Percentiles rank a stretch among this genome's conserved stretches.
These are phyloP conservation scores for Fusarium phyllophilum DNA, from an alignment of 2,329 filamentous ascomycete genomes.

Conservation along the genomic window DNA sequence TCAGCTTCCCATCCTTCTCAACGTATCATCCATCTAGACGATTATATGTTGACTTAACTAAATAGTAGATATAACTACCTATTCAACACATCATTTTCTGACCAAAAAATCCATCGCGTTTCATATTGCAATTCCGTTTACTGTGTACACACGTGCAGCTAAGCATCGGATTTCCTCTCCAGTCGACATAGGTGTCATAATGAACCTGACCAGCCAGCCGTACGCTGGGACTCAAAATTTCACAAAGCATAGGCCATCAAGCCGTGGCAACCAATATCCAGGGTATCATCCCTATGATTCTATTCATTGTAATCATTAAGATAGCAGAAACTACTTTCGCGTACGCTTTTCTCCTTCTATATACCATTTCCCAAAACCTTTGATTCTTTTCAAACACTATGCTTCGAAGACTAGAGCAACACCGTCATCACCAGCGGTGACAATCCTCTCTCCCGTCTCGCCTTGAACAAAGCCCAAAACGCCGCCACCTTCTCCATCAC, in stretches of 20 bases:
- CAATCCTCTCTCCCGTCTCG: constrained; percentile 75
- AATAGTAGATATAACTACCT: not conserved
- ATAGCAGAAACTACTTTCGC: constrained; percentile 31
- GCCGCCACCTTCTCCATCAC: constrained; percentile 86
- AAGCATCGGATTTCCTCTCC: not conserved
- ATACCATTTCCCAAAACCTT: constrained; percentile 10
- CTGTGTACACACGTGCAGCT: not conserved
- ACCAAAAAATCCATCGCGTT: not conserved
- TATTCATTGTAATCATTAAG: constrained; percentile 43
- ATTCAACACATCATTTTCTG: not conserved
- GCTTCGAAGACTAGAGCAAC: constrained; percentile 74
- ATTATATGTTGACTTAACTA: not conserved
- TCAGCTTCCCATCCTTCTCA: not conserved
- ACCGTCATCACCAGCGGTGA: constrained; percentile 92
- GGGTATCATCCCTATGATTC: constrained; percentile 39
- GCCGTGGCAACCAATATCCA: constrained; percentile 9
- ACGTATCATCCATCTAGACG: not conserved
- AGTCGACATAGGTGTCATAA: not conserved
- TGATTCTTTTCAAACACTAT: constrained; percentile 17
- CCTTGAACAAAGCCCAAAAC: constrained; percentile 92
- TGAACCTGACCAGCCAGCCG: not conserved
- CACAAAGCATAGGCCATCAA: not conserved
- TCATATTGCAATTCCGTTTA: not conserved
- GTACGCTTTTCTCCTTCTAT: constrained; percentile 28
- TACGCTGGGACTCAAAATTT: not conserved